Conservation (phyloP, 2,329 filamentous ascomycete genomes). For the Apiospora malaysiana region DNA sequence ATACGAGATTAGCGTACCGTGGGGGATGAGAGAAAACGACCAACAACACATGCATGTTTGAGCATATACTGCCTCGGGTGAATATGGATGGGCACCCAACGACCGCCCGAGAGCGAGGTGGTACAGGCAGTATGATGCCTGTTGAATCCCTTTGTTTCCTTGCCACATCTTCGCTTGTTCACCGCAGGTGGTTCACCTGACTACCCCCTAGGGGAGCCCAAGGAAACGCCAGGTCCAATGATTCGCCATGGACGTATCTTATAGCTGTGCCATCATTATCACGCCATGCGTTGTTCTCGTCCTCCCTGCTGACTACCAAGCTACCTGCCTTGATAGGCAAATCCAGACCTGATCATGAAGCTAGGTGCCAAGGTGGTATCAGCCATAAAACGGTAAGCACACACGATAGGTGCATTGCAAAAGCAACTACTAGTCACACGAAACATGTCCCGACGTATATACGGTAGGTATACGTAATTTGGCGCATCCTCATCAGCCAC, state of each 20-base stretch:
- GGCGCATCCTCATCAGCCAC: neutral
- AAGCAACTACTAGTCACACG: neutral
- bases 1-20: neutral
- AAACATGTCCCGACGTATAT: neutral
- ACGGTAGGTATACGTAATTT: neutral
- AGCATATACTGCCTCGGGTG: conserved; percentile 2
- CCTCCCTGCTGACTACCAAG: neutral
- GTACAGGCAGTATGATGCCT: neutral
- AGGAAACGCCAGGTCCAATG: conserved; percentile 3
- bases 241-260: conserved; percentile 1
- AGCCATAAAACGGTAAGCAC: neutral
- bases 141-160: neutral
- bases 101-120: neutral
- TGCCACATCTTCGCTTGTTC: conserved; percentile 7
- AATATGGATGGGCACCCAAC: neutral
- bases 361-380: neutral
- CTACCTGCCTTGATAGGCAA: conserved; percentile 6
- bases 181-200: conserved; percentile 13
- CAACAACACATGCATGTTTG: conserved; percentile 5
- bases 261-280: conserved; percentile 11
- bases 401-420: neutral
- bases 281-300: neutral
- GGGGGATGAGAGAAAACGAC: neutral
- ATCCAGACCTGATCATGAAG: neutral
- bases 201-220: neutral